phyloP scores from a whole-genome alignment of 805 yeast genomes.

The Pichia thaimueangensis region DNA sequence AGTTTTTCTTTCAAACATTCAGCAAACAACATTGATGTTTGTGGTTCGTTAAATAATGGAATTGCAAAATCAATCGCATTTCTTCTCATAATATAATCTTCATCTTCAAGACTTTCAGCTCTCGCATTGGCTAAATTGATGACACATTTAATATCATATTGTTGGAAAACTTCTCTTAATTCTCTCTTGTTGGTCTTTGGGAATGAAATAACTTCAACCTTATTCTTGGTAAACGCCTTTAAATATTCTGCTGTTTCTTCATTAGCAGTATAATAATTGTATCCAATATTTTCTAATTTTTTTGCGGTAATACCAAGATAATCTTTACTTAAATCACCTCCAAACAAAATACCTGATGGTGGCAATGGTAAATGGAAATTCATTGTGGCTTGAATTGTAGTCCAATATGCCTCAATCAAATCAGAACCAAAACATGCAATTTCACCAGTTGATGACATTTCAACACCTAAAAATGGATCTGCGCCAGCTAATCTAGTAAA shows the following conservation, averaged over 20 bases:
- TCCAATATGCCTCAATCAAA: constrained; percentile 91
- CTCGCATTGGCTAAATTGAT: constrained; percentile 87
- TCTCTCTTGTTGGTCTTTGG: constrained; percentile 92
- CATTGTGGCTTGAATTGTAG: constrained; percentile 94
- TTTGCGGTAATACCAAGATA: constrained; percentile 69
- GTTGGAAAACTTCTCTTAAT: constrained; percentile 87
- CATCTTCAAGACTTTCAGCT: constrained; percentile 78
- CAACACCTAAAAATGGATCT: constrained; percentile 98
- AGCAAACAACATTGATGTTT: constrained; percentile 84
- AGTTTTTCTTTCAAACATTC: constrained; percentile 70
- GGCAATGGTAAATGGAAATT: constrained; percentile 92
- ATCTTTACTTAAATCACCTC: constrained; percentile 80
- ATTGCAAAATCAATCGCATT: constrained; percentile 97
- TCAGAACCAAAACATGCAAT: constrained; percentile 93
- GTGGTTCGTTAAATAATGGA: constrained; percentile 94
- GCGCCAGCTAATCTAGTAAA: constrained; percentile 99
- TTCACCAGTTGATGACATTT: constrained; percentile 99
- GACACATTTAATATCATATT: constrained; percentile 77
- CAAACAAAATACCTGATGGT: constrained; percentile 82
- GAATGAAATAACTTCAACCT: constrained; percentile 70
- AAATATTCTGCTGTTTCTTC: constrained; percentile 67
- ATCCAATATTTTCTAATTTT: constrained; percentile 66
- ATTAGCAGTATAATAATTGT: constrained; percentile 74
- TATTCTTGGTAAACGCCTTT: constrained; percentile 37
- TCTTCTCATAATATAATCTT: constrained; percentile 97